A percentile compares a stretch with the other conserved stretches of the same genome.
phyloP scores from a whole-genome alignment of 495 filamentous ascomycete genomes.

The Letharia columbiana region DNA sequence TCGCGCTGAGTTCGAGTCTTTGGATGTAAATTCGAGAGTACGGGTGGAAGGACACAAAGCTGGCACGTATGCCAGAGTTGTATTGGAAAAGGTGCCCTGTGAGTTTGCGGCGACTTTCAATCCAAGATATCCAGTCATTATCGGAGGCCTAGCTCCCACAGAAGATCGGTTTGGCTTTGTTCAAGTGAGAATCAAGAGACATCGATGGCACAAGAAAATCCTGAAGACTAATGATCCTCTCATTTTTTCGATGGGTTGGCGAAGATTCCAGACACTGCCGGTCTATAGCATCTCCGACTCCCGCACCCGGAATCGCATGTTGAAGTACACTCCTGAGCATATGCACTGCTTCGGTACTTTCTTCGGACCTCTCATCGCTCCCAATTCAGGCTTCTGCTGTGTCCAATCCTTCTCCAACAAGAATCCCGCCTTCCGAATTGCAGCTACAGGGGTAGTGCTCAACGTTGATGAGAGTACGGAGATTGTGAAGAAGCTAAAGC shows the following conservation, averaged over 20 bases:
- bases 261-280: slow-evolving; percentile 84
- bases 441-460: slow-evolving; percentile 86
- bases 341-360: slow-evolving; percentile 97
- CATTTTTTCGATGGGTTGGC: slow-evolving; percentile 96
- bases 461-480: slow-evolving; percentile 89
- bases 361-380: slow-evolving; percentile 87
- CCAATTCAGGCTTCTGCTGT: slow-evolving; percentile 90
- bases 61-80: slow-evolving; percentile 87
- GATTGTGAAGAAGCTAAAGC: slow-evolving; percentile 98
- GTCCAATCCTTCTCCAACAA: slow-evolving; percentile 85
- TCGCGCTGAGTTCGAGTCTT: slow-evolving; percentile 74
- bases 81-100: slow-evolving; percentile 77
- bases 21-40: slow-evolving; percentile 71
- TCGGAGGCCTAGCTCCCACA: slow-evolving; percentile 81
- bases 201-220: slow-evolving; percentile 98
- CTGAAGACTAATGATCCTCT: slow-evolving; percentile 95
- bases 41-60: slow-evolving; percentile 83
- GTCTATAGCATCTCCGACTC: slow-evolving; percentile 93
- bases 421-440: slow-evolving; percentile 84
- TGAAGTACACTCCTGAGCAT: slow-evolving; percentile 95
- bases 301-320: slow-evolving; percentile 87
- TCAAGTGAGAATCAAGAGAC: slow-evolving; percentile 90
- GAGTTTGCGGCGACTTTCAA: slow-evolving; percentile 89
- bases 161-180: slow-evolving; percentile 94
- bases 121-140: slow-evolving; percentile 72